Evolutionary conservation across 768 basidiomycete species (phyloP).

Genomic region (Lactarius sanguifluus): DNA sequence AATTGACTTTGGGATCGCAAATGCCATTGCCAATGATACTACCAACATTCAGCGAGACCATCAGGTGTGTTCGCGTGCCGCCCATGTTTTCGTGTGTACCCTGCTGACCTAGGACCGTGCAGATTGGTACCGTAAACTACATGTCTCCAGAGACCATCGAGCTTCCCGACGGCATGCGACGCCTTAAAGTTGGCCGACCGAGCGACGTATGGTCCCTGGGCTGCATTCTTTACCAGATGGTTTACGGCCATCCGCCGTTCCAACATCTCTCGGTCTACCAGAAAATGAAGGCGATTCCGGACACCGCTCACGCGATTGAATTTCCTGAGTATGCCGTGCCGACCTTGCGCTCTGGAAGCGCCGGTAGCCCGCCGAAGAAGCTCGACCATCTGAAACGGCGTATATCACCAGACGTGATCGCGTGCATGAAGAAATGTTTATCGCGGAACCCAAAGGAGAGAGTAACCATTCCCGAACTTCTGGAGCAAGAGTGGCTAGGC

Average conservation of each 20-base stretch:
- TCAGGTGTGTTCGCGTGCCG: slow-evolving; percentile 54
- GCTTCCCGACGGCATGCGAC: slow-evolving; percentile 78
- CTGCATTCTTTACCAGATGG: slow-evolving; percentile 98
- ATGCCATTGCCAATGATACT: slow-evolving; percentile 97
- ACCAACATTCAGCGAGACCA: slow-evolving; percentile 97
- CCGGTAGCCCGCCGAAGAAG: slow-evolving; percentile 48
- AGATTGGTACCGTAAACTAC: slow-evolving; percentile 98
- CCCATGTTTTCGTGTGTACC: not conserved
- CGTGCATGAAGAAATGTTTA: slow-evolving; percentile 80
- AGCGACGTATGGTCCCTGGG: slow-evolving; percentile 98
- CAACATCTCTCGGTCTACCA: slow-evolving; percentile 76
- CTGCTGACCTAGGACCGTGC: slow-evolving; percentile 11
- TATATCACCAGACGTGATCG: slow-evolving; percentile 77
- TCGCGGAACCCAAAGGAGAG: slow-evolving; percentile 77
- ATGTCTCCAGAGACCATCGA: slow-evolving; percentile 99
- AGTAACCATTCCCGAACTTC: slow-evolving; percentile 82
- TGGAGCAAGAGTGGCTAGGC: slow-evolving; percentile 78
- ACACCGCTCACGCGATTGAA: slow-evolving; percentile 71
- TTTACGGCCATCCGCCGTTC: slow-evolving; percentile 94
- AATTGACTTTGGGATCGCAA: slow-evolving; percentile 99
- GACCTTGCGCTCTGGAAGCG: slow-evolving; percentile 36
- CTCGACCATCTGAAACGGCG: slow-evolving; percentile 67
- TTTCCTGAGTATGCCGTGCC: slow-evolving; percentile 73
- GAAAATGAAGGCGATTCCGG: slow-evolving; percentile 94
- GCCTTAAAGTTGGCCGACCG: slow-evolving; percentile 91